These are phyloP conservation scores for Acacia melanoxylon DNA, from an alignment of 306 rosid genomes.

Conservation along the genomic window DNA sequence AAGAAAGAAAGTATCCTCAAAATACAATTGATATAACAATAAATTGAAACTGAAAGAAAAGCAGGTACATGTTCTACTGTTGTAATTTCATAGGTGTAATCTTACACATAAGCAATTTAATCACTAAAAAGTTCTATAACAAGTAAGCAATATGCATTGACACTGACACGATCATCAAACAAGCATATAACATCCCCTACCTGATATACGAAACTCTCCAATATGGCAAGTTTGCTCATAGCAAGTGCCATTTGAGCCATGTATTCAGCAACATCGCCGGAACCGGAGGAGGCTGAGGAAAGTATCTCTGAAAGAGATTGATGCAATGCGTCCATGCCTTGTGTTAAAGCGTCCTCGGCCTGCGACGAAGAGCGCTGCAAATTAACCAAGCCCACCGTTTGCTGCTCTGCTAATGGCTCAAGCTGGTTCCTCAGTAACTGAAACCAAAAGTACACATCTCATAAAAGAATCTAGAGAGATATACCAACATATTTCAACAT, in stretches of 20 bases:
- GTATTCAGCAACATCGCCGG: conserved; percentile 76
- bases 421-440: conserved; percentile 85
- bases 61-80: not conserved
- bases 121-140: too few relatives aligned
- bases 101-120: too few relatives aligned
- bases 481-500: not conserved
- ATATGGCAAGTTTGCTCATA: conserved; percentile 79
- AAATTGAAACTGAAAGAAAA: not conserved
- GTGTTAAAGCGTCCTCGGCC: conserved; percentile 91
- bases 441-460: conserved; percentile 23
- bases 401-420: conserved; percentile 73
- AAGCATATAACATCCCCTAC: conserved; percentile 28
- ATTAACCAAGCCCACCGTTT: conserved; percentile 74
- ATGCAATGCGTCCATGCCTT: conserved; percentile 93
- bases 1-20: not conserved
- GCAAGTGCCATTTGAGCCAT: conserved; percentile 98
- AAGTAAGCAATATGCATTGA: too few relatives aligned
- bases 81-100: too few relatives aligned
- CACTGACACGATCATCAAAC: not conserved
- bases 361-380: conserved; percentile 83
- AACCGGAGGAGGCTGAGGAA: conserved; percentile 46
- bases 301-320: conserved; percentile 81
- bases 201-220: conserved; percentile 80
- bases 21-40: not conserved
- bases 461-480: not conserved